Conservation (phyloP, 2,329 filamentous ascomycete genomes). For the Aspergillus cejpii region DNA sequence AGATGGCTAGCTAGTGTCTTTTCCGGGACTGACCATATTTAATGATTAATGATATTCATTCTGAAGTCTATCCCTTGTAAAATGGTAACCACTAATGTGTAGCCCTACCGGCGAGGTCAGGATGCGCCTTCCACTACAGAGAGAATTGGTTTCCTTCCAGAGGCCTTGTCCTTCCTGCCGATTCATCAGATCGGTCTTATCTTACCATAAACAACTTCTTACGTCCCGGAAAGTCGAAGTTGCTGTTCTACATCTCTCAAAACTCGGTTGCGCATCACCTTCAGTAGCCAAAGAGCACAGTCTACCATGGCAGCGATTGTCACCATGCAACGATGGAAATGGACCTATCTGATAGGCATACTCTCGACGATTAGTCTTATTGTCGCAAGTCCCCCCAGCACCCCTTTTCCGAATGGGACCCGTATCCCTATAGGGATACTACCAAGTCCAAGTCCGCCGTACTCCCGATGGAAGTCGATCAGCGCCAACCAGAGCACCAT, state of each 20-base stretch:
- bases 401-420: neutral
- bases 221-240: too few relatives aligned
- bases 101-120: too few relatives aligned
- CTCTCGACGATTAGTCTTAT: neutral
- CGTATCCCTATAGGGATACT: too few relatives aligned
- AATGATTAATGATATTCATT: neutral
- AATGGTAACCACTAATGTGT: too few relatives aligned
- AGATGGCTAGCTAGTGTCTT: conserved; percentile 3
- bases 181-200: too few relatives aligned
- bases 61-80: neutral
- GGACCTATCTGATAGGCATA: neutral
- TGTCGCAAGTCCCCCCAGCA: neutral
- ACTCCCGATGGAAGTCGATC: neutral
- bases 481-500: conserved; percentile 1
- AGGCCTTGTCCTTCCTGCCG: too few relatives aligned
- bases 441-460: neutral
- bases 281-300: neutral
- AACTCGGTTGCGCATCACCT: neutral
- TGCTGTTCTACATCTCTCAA: neutral
- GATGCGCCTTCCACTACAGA: too few relatives aligned
- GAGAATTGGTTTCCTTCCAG: neutral
- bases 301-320: neutral
- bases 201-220: too few relatives aligned
- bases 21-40: neutral
- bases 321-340: neutral